Evolutionary conservation across 2,329 filamentous ascomycete genomes (phyloP).

Genomic region (Alternaria burnsii): DNA sequence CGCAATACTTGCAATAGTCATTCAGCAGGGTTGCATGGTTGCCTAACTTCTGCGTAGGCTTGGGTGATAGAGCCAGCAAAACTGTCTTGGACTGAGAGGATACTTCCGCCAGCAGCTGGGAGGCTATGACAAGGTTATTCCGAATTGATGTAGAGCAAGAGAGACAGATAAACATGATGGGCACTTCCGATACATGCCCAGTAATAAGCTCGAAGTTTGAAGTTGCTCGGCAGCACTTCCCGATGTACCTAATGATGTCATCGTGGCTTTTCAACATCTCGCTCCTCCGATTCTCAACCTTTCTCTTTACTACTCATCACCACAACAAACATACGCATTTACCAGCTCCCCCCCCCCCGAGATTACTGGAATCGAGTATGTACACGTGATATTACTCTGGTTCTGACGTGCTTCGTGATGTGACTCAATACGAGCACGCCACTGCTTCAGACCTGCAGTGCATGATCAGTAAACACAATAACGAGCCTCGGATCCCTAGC

Average conservation of each 20-base stretch:
- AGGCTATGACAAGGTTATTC: no score
- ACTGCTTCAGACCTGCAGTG: background rate
- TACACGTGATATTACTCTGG: background rate
- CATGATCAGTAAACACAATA: constrained; percentile 12
- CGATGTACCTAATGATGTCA: background rate
- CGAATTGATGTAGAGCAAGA: no score
- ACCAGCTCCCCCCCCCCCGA: background rate
- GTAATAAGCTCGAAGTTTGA: background rate
- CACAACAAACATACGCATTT: background rate
- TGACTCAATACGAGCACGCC: background rate
- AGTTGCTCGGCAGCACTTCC: background rate
- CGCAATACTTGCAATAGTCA: background rate
- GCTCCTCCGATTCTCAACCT: background rate
- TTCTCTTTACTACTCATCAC: background rate
- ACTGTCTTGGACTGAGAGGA: no score
- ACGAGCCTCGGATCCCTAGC: background rate
- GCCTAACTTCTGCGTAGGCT: no score
- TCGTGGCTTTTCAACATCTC: background rate
- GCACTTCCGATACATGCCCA: background rate
- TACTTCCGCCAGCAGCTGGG: no score
- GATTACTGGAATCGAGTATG: background rate
- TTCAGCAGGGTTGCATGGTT: background rate
- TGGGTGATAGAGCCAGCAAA: no score
- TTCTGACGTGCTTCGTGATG: background rate
- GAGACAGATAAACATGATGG: background rate